Evolutionary conservation across 768 basidiomycete species (phyloP).

Genomic region (Boletellus ananas): DNA sequence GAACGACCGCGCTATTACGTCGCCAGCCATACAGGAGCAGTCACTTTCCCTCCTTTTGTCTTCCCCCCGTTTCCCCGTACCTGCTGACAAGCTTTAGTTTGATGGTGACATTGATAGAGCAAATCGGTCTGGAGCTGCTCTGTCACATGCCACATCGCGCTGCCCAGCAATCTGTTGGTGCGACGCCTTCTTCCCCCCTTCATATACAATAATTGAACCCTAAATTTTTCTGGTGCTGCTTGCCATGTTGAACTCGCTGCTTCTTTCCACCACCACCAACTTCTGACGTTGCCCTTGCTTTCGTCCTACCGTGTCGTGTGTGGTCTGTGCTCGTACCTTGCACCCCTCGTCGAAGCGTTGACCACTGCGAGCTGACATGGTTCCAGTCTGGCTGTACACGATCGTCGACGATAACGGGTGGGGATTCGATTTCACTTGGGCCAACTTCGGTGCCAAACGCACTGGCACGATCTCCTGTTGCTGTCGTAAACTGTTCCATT

Average conservation of each 20-base stretch:
- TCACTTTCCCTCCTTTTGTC: constrained; percentile 8
- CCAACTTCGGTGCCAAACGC: constrained; percentile 1
- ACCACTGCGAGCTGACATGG: neutral
- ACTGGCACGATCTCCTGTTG: constrained; percentile 15
- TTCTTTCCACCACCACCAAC: constrained; percentile 5
- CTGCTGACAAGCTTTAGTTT: constrained; percentile 20
- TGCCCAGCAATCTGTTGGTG: constrained; percentile 7
- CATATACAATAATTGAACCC: constrained; percentile 28
- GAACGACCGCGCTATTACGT: constrained; percentile 21
- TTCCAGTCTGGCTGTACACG: neutral
- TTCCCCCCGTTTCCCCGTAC: constrained; percentile 1
- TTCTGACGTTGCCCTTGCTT: constrained; percentile 1
- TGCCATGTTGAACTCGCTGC: neutral
- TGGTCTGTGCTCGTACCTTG: neutral
- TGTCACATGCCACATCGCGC: constrained; percentile 8
- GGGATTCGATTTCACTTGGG: constrained; percentile 11
- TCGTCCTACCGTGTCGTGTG: constrained; percentile 2
- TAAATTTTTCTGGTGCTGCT: constrained; percentile 7
- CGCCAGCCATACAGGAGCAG: neutral
- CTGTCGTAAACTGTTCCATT: constrained; percentile 19
- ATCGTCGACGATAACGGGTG: neutral
- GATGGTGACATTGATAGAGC: constrained; percentile 1
- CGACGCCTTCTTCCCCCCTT: constrained; percentile 21
- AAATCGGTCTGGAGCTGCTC: constrained; percentile 2
- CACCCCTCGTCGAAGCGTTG: neutral